Evolutionary conservation across 1,284 basidiomycete species (phyloP).

Genomic region (Cystobasidium slooffiae): DNA sequence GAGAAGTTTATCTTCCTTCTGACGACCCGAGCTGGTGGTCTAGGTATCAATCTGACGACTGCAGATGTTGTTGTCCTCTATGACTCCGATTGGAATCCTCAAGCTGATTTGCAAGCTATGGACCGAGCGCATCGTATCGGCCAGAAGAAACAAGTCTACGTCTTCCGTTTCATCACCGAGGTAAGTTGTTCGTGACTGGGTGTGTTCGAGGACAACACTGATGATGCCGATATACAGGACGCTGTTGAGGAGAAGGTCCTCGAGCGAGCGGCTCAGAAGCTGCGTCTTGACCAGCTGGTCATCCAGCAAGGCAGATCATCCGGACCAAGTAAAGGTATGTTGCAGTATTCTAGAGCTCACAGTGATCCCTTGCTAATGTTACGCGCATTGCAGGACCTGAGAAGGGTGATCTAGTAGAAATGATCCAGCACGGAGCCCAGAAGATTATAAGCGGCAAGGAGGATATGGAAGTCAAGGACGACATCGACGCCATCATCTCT

Average conservation of each 20-base stretch:
- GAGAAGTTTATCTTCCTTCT: conserved; percentile 98
- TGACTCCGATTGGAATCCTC: conserved; percentile 99
- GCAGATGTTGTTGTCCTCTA: conserved; percentile 98
- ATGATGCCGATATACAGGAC: conserved; percentile 57
- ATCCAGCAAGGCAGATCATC: conserved; percentile 89
- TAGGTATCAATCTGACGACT: conserved; percentile 95
- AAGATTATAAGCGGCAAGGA: conserved; percentile 82
- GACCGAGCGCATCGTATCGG: conserved; percentile 98
- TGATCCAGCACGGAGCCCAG: conserved; percentile 98
- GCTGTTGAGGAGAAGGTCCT: conserved; percentile 98
- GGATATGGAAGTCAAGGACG: conserved; percentile 79
- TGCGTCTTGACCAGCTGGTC: conserved; percentile 93
- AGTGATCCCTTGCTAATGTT: too few species aligned
- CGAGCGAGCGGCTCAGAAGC: conserved; percentile 94
- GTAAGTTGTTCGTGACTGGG: conserved; percentile 53
- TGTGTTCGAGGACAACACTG: conserved; percentile 22
- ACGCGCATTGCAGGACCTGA: conserved; percentile 61
- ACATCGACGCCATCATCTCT: conserved; percentile 92
- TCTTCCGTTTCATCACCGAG: conserved; percentile 97
- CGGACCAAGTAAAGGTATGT: conserved; percentile 57
- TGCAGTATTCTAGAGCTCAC: background rate
- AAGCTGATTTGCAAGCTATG: conserved; percentile 99
- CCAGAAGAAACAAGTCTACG: conserved; percentile 98
- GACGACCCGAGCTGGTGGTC: conserved; percentile 96
- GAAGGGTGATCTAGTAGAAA: conserved; percentile 95